phyloP scores from a whole-genome alignment of 1,284 basidiomycete species.

The Calocybe gambosa region DNA sequence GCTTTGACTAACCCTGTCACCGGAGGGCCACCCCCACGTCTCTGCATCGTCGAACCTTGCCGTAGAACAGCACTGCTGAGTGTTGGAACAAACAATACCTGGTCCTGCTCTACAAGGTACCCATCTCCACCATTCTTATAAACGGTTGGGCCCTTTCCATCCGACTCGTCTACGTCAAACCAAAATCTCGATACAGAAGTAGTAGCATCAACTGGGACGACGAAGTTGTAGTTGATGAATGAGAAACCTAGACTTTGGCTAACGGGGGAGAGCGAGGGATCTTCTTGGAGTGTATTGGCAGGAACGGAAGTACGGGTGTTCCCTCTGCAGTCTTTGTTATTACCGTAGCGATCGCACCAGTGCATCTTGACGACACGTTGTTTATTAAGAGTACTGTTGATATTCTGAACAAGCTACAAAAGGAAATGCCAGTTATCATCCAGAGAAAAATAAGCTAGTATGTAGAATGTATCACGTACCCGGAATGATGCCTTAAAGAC shows the following conservation, averaged over 20 bases:
- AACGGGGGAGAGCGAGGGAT: constrained; percentile 31
- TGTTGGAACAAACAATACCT: constrained; percentile 34
- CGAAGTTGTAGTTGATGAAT: constrained; percentile 34
- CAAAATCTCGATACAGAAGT: constrained; percentile 33
- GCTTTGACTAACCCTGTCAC: constrained; percentile 14
- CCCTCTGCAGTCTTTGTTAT: constrained; percentile 24
- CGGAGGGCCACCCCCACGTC: constrained; percentile 17
- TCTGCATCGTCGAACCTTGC: constrained; percentile 14
- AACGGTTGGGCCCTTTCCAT: constrained; percentile 26
- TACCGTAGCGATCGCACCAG: constrained; percentile 34
- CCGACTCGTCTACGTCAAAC: constrained; percentile 33
- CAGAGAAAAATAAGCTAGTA: too few species aligned
- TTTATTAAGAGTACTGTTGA: constrained; percentile 23
- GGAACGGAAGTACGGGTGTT: constrained; percentile 25
- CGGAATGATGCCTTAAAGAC: constrained; percentile 32
- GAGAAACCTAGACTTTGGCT: constrained; percentile 23
- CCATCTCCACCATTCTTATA: constrained; percentile 32
- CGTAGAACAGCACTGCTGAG: constrained; percentile 20
- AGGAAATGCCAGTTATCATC: not conserved
- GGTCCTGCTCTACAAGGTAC: constrained; percentile 33
- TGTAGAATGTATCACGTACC: constrained; percentile 21
- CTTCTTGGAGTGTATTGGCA: constrained; percentile 23
- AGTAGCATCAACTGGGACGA: constrained; percentile 30
- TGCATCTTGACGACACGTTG: constrained; percentile 30
- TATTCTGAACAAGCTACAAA: constrained; percentile 26